Percentiles rank a stretch among this genome's conserved stretches.
These are phyloP conservation scores for Leishmania arabica DNA, from an alignment of 208 protist species.

Conservation along the genomic window DNA sequence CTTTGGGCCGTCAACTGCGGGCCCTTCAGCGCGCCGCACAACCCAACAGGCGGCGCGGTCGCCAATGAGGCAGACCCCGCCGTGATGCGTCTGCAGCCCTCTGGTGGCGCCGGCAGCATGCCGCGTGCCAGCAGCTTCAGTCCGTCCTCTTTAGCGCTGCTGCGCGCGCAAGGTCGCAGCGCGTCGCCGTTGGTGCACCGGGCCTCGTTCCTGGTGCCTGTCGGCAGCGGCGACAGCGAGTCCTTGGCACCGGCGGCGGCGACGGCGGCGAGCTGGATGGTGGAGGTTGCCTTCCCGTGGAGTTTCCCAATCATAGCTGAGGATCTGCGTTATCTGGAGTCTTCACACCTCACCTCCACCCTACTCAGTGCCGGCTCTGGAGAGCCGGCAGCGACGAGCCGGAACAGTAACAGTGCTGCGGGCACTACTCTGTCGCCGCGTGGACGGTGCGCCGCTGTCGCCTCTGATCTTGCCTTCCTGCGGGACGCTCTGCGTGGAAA, in stretches of 20 bases:
- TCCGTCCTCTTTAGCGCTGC: constrained; percentile 3
- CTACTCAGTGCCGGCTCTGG: constrained; percentile 18
- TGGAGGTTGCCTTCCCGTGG: constrained; percentile 61
- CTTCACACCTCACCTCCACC: constrained; percentile 33
- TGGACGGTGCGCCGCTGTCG: neutral
- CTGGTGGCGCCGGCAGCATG: neutral
- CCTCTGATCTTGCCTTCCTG: constrained; percentile 20
- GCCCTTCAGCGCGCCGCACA: constrained; percentile 5
- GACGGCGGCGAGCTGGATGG: constrained; percentile 20
- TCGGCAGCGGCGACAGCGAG: constrained; percentile 1
- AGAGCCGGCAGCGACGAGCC: neutral
- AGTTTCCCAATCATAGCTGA: constrained; percentile 36
- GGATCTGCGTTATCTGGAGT: constrained; percentile 77
- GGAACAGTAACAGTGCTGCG: constrained; percentile 2
- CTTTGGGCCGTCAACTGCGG: constrained; percentile 43
- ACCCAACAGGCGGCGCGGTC: constrained; percentile 6
- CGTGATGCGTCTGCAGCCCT: neutral
- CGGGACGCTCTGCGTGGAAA: constrained; percentile 60
- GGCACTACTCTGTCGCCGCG: constrained; percentile 11
- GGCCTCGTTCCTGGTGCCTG: neutral
- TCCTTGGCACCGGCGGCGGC: neutral
- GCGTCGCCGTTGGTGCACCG: constrained; percentile 3
- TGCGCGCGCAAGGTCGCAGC: neutral
- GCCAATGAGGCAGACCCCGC: constrained; percentile 15
- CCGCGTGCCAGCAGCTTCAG: constrained; percentile 9